Evolutionary conservation across 768 basidiomycete genomes (phyloP), one percentile per base, ranked within the genome.

Genomic region (Strobilomyces echinocephalus): DNA sequence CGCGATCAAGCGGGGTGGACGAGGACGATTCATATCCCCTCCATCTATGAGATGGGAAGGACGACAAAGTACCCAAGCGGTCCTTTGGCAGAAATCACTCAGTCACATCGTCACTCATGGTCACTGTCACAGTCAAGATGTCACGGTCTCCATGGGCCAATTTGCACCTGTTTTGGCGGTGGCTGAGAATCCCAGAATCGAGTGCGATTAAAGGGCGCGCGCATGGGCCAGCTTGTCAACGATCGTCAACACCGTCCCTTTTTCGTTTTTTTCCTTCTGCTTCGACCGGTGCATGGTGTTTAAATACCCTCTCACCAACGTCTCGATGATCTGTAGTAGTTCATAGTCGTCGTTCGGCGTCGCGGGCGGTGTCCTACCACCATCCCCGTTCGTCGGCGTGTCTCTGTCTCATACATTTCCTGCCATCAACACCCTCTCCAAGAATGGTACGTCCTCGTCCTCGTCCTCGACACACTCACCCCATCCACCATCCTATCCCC

Each of bases 361-460:
- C 78, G 79, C 80, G 82, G 83, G 76, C 76, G 79, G 74, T 76
- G 71, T 64, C 57, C 56, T 66, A 71, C 68, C 73, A 63, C 68
- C 69, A 67, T 60, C 44, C 69, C 69, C 72, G 69, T 66, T 63
- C 67, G 64, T 63, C 67, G 64, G 71, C 63, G 58, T 57, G 56
- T 59, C 62, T 12, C 5, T 34, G 1, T 24, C 52, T 11, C 64
- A 52, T 40, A 30, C n/a, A n/a, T 5, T 42, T 34, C 31, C 40
- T 52, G 1, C 21, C 42, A 45, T 49, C 57, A 38, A 16, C 33
- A 47, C 54, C 60, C 49, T 62, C 54, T 50, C 54, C 49, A 60
- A 56, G 55, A 56, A 83, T 84, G 81, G 82, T 81, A 58, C 36
- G 67, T 60, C 52, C 65, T 26, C 47, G 0, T 51, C 50, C 15